Conservation (phyloP, 352 stramenopile genomes). For the Globisporangium spiculum region DNA sequence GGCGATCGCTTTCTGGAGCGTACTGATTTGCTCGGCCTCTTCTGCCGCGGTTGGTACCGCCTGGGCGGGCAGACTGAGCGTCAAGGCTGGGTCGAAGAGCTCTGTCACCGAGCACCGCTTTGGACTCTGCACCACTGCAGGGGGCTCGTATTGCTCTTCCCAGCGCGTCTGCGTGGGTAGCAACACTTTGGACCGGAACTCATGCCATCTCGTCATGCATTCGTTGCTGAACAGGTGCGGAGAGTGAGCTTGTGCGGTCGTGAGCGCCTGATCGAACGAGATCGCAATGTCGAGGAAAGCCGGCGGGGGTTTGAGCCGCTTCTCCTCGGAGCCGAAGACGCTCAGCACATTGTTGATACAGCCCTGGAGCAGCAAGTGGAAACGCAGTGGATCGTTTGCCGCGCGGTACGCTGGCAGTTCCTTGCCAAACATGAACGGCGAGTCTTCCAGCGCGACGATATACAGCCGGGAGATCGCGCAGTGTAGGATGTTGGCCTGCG, state of each 20-base stretch:
- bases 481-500: slow-evolving; percentile 81
- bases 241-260: slow-evolving; percentile 51
- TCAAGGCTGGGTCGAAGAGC: slow-evolving; percentile 8
- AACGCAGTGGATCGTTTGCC: slow-evolving; percentile 43
- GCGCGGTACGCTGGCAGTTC: slow-evolving; percentile 62
- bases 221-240: slow-evolving; percentile 39
- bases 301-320: slow-evolving; percentile 30
- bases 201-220: slow-evolving; percentile 39
- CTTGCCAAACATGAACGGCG: slow-evolving; percentile 77
- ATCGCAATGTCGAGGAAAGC: slow-evolving; percentile 73
- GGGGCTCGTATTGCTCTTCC: slow-evolving; percentile 55
- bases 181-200: slow-evolving; percentile 46
- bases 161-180: slow-evolving; percentile 62
- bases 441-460: slow-evolving; percentile 78
- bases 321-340: slow-evolving; percentile 24
- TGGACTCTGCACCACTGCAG: background rate
- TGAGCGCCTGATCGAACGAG: slow-evolving; percentile 72
- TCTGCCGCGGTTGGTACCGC: background rate
- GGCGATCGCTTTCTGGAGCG: slow-evolving; percentile 16
- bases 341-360: slow-evolving; percentile 42
- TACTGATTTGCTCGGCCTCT: slow-evolving; percentile 13
- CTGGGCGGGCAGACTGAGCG: slow-evolving; percentile 1
- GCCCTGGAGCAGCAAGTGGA: slow-evolving; percentile 52
- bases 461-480: slow-evolving; percentile 64
- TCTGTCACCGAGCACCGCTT: slow-evolving; percentile 8